These are phyloP conservation scores for Rosa rugosa DNA, from an alignment of 306 rosid species.

Conservation along the genomic window DNA sequence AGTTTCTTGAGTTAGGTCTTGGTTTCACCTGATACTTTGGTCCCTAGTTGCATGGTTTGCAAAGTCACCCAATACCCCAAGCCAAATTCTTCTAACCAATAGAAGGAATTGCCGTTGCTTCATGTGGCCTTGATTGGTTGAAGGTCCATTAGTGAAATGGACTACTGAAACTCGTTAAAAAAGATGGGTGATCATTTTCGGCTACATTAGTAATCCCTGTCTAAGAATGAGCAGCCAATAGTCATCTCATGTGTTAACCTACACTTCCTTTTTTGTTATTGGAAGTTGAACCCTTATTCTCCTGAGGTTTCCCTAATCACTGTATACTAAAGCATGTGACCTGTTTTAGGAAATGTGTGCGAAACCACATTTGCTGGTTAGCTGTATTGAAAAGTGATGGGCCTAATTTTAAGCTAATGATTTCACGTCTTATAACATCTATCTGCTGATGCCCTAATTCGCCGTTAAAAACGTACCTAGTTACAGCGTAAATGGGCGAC, in stretches of 20 bases:
- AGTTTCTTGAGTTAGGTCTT: neutral
- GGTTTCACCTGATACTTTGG: constrained; percentile 10
- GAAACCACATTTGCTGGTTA: constrained; percentile 25
- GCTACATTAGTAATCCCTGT: constrained; percentile 13
- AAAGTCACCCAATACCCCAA: neutral
- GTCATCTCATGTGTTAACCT: constrained; percentile 21
- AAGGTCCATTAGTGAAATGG: constrained; percentile 8
- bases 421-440: constrained; percentile 45
- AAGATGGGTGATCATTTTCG: constrained; percentile 17
- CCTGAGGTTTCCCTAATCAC: constrained; percentile 11
- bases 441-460: constrained; percentile 51
- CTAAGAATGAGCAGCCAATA: constrained; percentile 1
- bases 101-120: constrained; percentile 15
- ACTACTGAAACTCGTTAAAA: constrained; percentile 7
- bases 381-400: constrained; percentile 36
- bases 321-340: constrained; percentile 22
- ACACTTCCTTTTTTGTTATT: constrained; percentile 11
- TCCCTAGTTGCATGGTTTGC: constrained; percentile 2
- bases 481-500: constrained; percentile 65
- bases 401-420: constrained; percentile 38
- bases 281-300: constrained; percentile 12
- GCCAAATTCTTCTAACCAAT: constrained; percentile 4
- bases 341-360: constrained; percentile 24
- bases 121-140: constrained; percentile 6
- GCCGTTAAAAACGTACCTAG: constrained; percentile 48